phyloP scores from a whole-genome alignment of 192 early-diverging fungal species.

The Coemansia sp. region DNA sequence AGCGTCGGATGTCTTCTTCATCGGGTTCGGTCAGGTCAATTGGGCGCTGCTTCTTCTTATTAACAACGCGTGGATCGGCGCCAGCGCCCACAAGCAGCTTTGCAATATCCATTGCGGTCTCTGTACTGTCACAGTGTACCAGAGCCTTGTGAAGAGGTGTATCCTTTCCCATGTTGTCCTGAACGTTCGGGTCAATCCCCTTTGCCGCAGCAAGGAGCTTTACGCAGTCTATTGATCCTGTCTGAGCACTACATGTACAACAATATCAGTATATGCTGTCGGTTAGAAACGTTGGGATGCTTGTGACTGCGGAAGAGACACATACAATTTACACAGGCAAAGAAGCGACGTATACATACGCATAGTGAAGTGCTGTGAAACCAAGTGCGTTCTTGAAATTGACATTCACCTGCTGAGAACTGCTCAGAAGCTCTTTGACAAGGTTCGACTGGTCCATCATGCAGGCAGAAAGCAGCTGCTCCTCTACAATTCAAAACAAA shows the following conservation, averaged over 20 bases:
- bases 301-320: background rate
- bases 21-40: slow-evolving; percentile 28
- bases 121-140: slow-evolving; percentile 55
- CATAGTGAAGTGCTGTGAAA: slow-evolving; percentile 68
- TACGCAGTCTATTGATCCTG: slow-evolving; percentile 61
- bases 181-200: slow-evolving; percentile 59
- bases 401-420: slow-evolving; percentile 55
- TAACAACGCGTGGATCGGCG: slow-evolving; percentile 53
- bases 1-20: slow-evolving; percentile 29
- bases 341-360: slow-evolving; percentile 46
- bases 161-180: slow-evolving; percentile 57
- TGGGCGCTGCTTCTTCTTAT: slow-evolving; percentile 36
- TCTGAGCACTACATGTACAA: slow-evolving; percentile 43
- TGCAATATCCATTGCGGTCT: slow-evolving; percentile 60
- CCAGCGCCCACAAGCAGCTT: slow-evolving; percentile 57
- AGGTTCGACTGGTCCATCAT: slow-evolving; percentile 68
- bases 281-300: background rate
- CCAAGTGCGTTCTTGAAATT: slow-evolving; percentile 66
- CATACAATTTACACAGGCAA: slow-evolving; percentile 9
- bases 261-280: background rate
- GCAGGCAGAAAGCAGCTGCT: slow-evolving; percentile 68
- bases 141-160: slow-evolving; percentile 74
- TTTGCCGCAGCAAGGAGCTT: slow-evolving; percentile 55
- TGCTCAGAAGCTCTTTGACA: slow-evolving; percentile 59
- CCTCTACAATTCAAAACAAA: slow-evolving; percentile 54